These are phyloP conservation scores for Nephelium lappaceum DNA, from an alignment of 345 rosid genomes.

Conservation along the genomic window DNA sequence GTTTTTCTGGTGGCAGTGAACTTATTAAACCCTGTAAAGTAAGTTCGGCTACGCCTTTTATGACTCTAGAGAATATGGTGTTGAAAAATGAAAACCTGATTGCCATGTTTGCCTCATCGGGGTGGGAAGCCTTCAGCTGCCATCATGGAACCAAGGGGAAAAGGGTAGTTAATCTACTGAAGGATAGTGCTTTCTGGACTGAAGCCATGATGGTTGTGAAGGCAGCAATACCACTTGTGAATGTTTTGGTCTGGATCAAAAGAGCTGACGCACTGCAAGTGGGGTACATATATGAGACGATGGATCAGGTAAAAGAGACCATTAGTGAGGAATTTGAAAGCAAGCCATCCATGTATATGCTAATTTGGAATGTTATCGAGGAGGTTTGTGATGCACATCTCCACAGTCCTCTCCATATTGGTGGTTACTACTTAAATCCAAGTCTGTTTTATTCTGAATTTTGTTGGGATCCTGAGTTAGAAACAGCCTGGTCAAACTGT, in stretches of 20 bases:
- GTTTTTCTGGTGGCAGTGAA: conserved; percentile 25
- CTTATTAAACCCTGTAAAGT: conserved; percentile 41
- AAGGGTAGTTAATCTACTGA: conserved; percentile 35
- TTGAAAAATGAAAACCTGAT: conserved; percentile 41
- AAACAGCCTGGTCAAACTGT: conserved; percentile 46
- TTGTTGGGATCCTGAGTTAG: conserved; percentile 46
- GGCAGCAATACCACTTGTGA: conserved; percentile 49
- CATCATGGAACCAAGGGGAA: conserved; percentile 36
- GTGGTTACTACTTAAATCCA: conserved; percentile 69
- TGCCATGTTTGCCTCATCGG: conserved; percentile 45
- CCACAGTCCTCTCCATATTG: conserved; percentile 66
- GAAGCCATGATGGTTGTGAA: conserved; percentile 45
- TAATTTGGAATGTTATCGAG: conserved; percentile 60
- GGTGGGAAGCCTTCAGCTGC: conserved; percentile 39
- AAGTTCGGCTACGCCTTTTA: conserved; percentile 40
- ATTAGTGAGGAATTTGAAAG: conserved; percentile 36
- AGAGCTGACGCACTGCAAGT: conserved; percentile 38
- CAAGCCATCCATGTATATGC: conserved; percentile 33
- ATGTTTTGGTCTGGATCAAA: conserved; percentile 35
- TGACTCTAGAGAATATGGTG: conserved; percentile 50
- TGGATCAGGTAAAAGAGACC: conserved; percentile 61
- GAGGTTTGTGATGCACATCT: conserved; percentile 58
- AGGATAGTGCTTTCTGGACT: conserved; percentile 52
- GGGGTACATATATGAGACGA: conserved; percentile 65
- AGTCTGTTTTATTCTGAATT: conserved; percentile 55